phyloP scores from a whole-genome alignment of 257 asterid genomes.

The Avicennia marina region DNA sequence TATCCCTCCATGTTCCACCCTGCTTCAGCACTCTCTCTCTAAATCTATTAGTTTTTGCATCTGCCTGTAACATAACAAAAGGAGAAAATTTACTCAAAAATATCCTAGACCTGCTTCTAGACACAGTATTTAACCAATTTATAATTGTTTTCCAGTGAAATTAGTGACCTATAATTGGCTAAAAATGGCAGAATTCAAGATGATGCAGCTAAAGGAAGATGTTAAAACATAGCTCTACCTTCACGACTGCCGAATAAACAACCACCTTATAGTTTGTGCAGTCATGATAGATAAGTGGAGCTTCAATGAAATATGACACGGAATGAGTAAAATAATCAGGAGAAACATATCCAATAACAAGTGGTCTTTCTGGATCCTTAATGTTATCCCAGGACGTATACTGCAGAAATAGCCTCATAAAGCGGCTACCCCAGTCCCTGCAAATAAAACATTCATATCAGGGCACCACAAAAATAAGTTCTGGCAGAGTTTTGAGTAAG shows the following conservation, averaged over 20 bases:
- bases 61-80: slow-evolving; percentile 63
- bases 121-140: slow-evolving; percentile 2
- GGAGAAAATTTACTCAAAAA: neutral
- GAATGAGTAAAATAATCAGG: slow-evolving; percentile 99
- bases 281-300: slow-evolving; percentile 81
- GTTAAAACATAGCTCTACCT: slow-evolving; percentile 47
- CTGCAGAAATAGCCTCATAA: slow-evolving; percentile 83
- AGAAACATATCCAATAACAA: slow-evolving; percentile 93
- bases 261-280: slow-evolving; percentile 78
- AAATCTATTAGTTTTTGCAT: slow-evolving; percentile 88
- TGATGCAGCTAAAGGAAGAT: slow-evolving; percentile 8
- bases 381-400: slow-evolving; percentile 85
- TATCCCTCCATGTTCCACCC: slow-evolving; percentile 92
- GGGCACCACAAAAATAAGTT: slow-evolving; percentile 1
- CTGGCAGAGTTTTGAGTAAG: slow-evolving; percentile 2
- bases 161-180: no score
- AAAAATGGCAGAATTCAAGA: slow-evolving; percentile 9
- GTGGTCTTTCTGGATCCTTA: slow-evolving; percentile 82
- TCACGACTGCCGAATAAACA: slow-evolving; percentile 94
- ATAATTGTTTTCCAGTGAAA: slow-evolving; percentile 12
- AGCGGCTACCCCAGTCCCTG: slow-evolving; percentile 99
- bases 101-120: slow-evolving; percentile 2
- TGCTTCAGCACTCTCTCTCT: slow-evolving; percentile 81
- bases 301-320: slow-evolving; percentile 93
- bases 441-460: slow-evolving; percentile 28